Conservation (phyloP, 495 filamentous ascomycete species). For the Aspergillus homomorphus region DNA sequence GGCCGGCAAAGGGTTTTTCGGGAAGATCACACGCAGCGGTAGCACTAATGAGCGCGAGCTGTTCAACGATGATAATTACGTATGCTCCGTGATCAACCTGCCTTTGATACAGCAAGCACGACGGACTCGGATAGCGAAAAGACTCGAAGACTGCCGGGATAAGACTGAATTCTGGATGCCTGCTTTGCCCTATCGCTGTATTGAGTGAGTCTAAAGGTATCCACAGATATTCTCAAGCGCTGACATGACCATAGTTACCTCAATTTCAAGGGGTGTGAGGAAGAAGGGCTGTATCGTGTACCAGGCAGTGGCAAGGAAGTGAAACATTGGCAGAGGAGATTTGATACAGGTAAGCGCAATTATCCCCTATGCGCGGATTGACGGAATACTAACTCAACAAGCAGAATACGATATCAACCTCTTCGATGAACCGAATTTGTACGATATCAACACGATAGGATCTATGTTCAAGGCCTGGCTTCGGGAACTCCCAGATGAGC, state of each 20-base stretch:
- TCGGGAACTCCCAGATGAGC: slow-evolving; percentile 86
- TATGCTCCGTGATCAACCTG: slow-evolving; percentile 72
- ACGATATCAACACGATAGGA: slow-evolving; percentile 90
- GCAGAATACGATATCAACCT: slow-evolving; percentile 80
- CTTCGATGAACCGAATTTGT: slow-evolving; percentile 75
- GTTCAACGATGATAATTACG: slow-evolving; percentile 71
- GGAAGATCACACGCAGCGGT: slow-evolving; percentile 68
- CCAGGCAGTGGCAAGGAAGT: slow-evolving; percentile 80
- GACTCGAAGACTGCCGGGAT: slow-evolving; percentile 75
- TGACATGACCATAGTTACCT: slow-evolving; percentile 57
- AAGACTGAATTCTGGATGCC: slow-evolving; percentile 99
- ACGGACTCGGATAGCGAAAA: slow-evolving; percentile 80
- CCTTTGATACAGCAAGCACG: slow-evolving; percentile 81
- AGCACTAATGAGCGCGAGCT: slow-evolving; percentile 67
- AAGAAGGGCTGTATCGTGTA: slow-evolving; percentile 85
- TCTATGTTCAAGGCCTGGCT: slow-evolving; percentile 93
- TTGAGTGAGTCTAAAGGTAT: slow-evolving; percentile 57
- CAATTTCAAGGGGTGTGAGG: slow-evolving; percentile 84
- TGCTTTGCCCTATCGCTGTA: slow-evolving; percentile 83
- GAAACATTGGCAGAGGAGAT: slow-evolving; percentile 81
- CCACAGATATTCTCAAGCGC: slow-evolving; percentile 3
- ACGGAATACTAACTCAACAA: slow-evolving; percentile 4
- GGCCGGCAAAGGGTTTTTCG: slow-evolving; percentile 73
- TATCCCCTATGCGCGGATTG: neutral
- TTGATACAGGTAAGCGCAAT: slow-evolving; percentile 64